Conservation (phyloP, 768 basidiomycete genomes). For the Termitomyces sp. region DNA sequence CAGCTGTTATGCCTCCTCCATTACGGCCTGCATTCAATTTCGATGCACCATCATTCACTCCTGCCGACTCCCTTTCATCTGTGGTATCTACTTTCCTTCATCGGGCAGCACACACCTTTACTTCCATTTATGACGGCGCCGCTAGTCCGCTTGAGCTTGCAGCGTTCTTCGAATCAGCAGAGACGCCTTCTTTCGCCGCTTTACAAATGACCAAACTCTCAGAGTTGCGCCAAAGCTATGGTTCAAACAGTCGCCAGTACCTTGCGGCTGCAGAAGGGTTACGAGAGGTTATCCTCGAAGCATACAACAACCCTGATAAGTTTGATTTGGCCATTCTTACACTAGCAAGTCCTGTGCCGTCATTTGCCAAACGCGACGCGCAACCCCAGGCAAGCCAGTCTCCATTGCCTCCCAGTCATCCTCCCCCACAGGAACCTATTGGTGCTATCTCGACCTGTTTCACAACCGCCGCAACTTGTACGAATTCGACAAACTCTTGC, state of each 20-base stretch:
- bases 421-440: conserved; percentile 50
- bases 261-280: conserved; percentile 38
- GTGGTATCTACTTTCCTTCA: conserved; percentile 56
- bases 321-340: conserved; percentile 54
- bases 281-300: conserved; percentile 43
- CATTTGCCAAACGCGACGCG: conserved; percentile 32
- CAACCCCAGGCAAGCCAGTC: conserved; percentile 40
- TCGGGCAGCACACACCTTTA: conserved; percentile 56
- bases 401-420: conserved; percentile 39
- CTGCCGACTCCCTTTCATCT: conserved; percentile 40
- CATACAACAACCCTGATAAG: conserved; percentile 31
- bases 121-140: conserved; percentile 41
- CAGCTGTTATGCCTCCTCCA: conserved; percentile 58
- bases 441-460: conserved; percentile 64
- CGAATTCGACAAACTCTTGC: conserved; percentile 60
- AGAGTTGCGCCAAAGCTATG: conserved; percentile 43
- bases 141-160: conserved; percentile 33
- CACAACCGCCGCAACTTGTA: conserved; percentile 48
- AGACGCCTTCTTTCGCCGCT: conserved; percentile 55
- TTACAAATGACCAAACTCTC: conserved; percentile 53
- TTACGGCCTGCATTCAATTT: conserved; percentile 47
- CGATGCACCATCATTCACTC: conserved; percentile 22
- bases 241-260: conserved; percentile 55
- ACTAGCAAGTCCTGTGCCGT: conserved; percentile 28
- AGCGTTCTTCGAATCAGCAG: conserved; percentile 51